Evolutionary conservation across 306 rosid genomes (phyloP), one percentile per base, ranked within the genome.

Genomic region (Adenanthera pavonina): DNA sequence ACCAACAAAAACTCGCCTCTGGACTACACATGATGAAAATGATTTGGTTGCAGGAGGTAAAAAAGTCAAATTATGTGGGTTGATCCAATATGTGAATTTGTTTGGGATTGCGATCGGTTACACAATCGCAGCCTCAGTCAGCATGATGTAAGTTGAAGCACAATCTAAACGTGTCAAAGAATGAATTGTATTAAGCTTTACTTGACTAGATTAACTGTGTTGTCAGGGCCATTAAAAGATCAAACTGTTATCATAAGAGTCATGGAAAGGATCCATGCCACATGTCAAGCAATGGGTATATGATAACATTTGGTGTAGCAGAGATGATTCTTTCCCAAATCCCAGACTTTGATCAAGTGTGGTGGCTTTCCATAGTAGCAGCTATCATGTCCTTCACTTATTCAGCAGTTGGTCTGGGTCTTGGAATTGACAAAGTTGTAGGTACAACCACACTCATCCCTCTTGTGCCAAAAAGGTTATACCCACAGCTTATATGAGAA

Each of bases 351-450:
- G 92, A 89, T 81, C 93, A 89, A 80, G 84, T 88, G 16, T 89
- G 93, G 95, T 92, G 95, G 92, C 95, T 90, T 74, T 92, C 95
- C 57, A 88, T 91, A 75, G 91, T 91, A 40, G 94, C 97, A 77
- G 95, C 95, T 54, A 75, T 92, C 25, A 90, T 90, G 95, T 91
- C 95, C 30, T 91, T 92, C 72, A 88, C 92, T 41, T 92, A 92
- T 80, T 92, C 92, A 66, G 8, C 78, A 2, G 88, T 86, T 46
- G 94, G 94, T 56, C 87, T 92, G 48, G 75, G 90, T 74, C 91
- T 92, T 47, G 95, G 95, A 5, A 66, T 89, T 61, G 93, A 72
- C 47, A 88, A 91, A 92, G 93, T 88, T 74, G 95, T 86, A 85
- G 97, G 97, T 87, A 61, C 60, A 53, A 3, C 16, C 44, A 76